Evolutionary conservation across 495 filamentous ascomycete species (phyloP).

Genomic region (Durotheca rogersii): DNA sequence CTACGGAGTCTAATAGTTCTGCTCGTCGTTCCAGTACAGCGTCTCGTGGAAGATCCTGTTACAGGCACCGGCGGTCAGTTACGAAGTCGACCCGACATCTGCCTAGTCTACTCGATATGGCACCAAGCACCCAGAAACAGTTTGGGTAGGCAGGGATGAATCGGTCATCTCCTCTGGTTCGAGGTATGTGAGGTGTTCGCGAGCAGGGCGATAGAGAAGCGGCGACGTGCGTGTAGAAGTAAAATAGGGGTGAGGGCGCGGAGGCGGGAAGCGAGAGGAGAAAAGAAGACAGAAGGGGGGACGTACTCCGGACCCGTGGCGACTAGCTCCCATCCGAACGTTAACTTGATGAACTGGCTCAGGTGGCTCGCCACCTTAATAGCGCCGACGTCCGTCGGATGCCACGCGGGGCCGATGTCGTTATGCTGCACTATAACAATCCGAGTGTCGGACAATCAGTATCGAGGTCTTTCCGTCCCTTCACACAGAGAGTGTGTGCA

Average conservation of each 20-base stretch:
- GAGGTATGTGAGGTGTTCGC: too few relatives aligned
- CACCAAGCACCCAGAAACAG: too few relatives aligned
- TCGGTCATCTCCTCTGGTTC: too few relatives aligned
- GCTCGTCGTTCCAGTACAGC: slow-evolving; percentile 60
- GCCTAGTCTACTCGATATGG: too few relatives aligned
- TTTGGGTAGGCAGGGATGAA: too few relatives aligned
- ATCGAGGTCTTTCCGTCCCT: neutral
- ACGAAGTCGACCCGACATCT: too few relatives aligned
- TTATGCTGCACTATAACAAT: slow-evolving; percentile 59
- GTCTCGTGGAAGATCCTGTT: slow-evolving; percentile 60
- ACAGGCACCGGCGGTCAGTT: neutral
- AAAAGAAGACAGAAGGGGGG: neutral
- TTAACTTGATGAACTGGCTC: slow-evolving; percentile 54
- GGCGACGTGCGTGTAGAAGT: too few relatives aligned
- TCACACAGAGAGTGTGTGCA: neutral
- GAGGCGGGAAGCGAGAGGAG: neutral
- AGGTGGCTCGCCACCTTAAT: slow-evolving; percentile 68
- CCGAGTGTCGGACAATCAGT: neutral
- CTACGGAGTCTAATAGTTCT: slow-evolving; percentile 40
- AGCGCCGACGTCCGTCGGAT: slow-evolving; percentile 67
- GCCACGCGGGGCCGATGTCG: slow-evolving; percentile 63
- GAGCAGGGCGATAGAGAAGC: too few relatives aligned
- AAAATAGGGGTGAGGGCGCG: neutral
- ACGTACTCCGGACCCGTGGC: slow-evolving; percentile 60
- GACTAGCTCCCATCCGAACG: slow-evolving; percentile 61